These are phyloP conservation scores for Chlorella sp. DNA, from an alignment of 139 green algal species.

Conservation along the genomic window DNA sequence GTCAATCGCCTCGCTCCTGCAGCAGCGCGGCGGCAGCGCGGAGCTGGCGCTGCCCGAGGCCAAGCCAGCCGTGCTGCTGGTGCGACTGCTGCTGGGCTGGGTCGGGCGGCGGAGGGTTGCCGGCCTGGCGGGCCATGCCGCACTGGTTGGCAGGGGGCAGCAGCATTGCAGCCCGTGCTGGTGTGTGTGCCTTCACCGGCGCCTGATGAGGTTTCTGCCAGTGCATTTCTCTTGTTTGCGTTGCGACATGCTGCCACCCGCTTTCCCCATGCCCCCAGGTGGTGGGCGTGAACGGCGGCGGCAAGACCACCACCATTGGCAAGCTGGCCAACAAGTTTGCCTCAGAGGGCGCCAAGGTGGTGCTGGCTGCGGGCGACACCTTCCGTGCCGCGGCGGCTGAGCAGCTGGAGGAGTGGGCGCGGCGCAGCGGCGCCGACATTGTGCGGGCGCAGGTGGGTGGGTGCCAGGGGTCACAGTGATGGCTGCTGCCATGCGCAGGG, in stretches of 20 bases:
- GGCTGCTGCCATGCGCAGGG: no score
- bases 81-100: no score
- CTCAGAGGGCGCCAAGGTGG: constrained; percentile 65
- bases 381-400: constrained; percentile 96
- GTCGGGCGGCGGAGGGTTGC: no score
- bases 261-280: constrained; percentile 37
- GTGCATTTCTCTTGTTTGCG: no score
- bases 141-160: no score
- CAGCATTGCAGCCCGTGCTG: no score
- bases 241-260: no score
- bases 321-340: constrained; percentile 88
- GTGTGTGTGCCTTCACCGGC: no score
- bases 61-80: constrained; percentile 78
- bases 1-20: constrained; percentile 58
- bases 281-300: constrained; percentile 97
- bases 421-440: constrained; percentile 74
- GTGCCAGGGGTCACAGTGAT: no score
- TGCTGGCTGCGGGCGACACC: constrained; percentile 96
- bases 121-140: no score
- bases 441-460: neutral
- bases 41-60: constrained; percentile 57
- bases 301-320: constrained; percentile 98
- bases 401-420: constrained; percentile 93
- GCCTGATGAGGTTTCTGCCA: no score
- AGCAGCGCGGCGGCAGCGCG: constrained; percentile 28